Percentiles rank a stretch among this genome's conserved stretches.
Evolutionary conservation across 176 grass and related monocot genomes (phyloP).

Genomic region (Oryza glaberrima): DNA sequence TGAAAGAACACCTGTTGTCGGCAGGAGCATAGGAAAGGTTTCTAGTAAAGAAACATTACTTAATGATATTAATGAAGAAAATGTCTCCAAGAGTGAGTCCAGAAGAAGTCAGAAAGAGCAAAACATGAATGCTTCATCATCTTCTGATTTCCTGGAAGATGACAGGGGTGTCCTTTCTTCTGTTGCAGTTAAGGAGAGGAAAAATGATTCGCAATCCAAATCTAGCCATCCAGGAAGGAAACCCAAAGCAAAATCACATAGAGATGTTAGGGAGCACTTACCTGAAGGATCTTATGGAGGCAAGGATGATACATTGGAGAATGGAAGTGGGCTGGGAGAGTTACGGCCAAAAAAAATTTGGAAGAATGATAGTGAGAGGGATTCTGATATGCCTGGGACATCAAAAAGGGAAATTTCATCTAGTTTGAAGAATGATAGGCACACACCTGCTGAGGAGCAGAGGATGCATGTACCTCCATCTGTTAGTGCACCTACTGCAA

Average conservation of each 20-base stretch:
- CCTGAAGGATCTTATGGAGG: constrained; percentile 45
- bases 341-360: constrained; percentile 40
- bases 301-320: constrained; percentile 50
- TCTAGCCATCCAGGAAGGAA: constrained; percentile 60
- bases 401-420: constrained; percentile 56
- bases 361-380: constrained; percentile 61
- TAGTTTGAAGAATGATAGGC: constrained; percentile 57
- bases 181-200: constrained; percentile 61
- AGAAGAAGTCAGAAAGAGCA: constrained; percentile 69
- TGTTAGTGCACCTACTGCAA: constrained; percentile 51
- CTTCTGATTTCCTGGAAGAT: constrained; percentile 55
- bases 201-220: constrained; percentile 57
- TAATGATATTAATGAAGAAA: constrained; percentile 51
- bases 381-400: constrained; percentile 50
- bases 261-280: constrained; percentile 42
- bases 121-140: constrained; percentile 48
- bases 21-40: constrained; percentile 47
- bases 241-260: constrained; percentile 60
- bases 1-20: constrained; percentile 54
- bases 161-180: constrained; percentile 46
- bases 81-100: constrained; percentile 50
- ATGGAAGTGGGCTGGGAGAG: constrained; percentile 55
- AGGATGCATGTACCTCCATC: constrained; percentile 59
- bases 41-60: constrained; percentile 52
- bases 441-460: constrained; percentile 42